Base-by-base conservation (phyloP, 1,284 basidiomycete species). In the Trichosporon ovoides region DNA sequence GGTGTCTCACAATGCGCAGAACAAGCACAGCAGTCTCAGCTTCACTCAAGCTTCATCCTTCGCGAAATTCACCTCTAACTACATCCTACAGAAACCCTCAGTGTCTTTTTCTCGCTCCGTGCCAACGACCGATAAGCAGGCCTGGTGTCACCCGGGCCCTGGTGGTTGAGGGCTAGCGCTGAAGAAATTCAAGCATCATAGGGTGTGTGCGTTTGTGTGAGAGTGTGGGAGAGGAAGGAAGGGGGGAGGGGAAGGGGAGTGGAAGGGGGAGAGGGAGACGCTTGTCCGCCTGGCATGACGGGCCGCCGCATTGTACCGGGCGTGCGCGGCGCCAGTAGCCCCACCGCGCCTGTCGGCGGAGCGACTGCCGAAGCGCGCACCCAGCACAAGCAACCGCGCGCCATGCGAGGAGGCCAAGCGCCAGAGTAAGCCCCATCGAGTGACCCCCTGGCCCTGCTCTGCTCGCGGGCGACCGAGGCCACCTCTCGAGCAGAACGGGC, bases 351-450 rank as follows among this genome's bases (percentile, higher is more conserved):
- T 20, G 38, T 22, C 19, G 46, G 13, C 24, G 46, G 33, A 55
- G 43, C 36, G 20, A 46, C 33, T n/a, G n/a, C n/a, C n/a, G n/a
- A 22, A 50, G 19, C 52, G 22, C 37, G 28, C 58, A 50, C 55
- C 60, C 49, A 56, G 57, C 57, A 56, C 57, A 50, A 56, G 57
- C 51, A 31, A 20, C 58, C 57, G 35, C 46, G 12, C 18, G 16
- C 34, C 43, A 19, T 31, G 19, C 38, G 52, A 58, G 54, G 36
- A 24, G 59, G 65, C 66, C 72, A 74, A 76, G 66, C 69, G 58
- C 73, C 74, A 74, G 71, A 73, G 61, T 73, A 74, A 76, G 74
- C 74, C 72, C 74, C 74, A 74, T 76, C 69, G 71, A 71, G 74
- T 74, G 68, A 72, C 69, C 72, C 61, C 61, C 64, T 34, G 38